Evolutionary conservation across 1,139 yeast genomes (phyloP).

Genomic region (Groenewaldozyma sp.): DNA sequence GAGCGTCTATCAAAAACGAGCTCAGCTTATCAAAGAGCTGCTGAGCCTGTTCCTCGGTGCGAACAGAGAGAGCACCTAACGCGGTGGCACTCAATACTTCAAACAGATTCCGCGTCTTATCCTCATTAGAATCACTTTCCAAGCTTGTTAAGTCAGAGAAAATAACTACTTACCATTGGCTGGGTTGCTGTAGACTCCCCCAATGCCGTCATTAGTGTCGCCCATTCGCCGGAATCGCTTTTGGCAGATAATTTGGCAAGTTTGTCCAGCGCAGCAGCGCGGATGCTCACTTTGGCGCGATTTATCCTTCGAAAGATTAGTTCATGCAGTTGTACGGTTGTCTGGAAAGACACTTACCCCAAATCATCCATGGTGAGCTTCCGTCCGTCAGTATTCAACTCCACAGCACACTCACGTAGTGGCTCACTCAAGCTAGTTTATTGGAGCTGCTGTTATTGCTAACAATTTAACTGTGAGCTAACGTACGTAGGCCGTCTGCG

Average conservation of each 20-base stretch:
- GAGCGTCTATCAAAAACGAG: conserved; percentile 50
- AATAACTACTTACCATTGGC: conserved; percentile 19
- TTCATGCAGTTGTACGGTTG: no score
- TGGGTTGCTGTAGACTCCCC: not conserved
- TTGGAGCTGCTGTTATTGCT: no score
- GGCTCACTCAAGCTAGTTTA: no score
- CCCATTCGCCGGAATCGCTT: conserved; percentile 12
- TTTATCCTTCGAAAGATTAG: no score
- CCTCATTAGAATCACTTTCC: no score
- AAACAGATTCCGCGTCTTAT: conserved; percentile 45
- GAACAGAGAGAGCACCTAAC: conserved; percentile 39
- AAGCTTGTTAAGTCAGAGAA: no score
- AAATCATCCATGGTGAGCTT: conserved; percentile 23
- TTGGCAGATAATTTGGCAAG: conserved; percentile 34
- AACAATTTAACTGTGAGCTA: no score
- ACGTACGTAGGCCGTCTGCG: no score
- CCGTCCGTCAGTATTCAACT: no score
- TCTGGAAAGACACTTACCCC: conserved; percentile 19
- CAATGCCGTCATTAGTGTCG: conserved; percentile 17
- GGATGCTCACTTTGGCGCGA: conserved; percentile 30
- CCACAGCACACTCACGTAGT: no score
- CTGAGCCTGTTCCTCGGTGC: conserved; percentile 41
- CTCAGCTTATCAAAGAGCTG: conserved; percentile 45
- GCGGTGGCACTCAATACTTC: conserved; percentile 66
- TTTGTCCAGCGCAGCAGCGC: conserved; percentile 53